Conservation (phyloP, 2,329 filamentous ascomycete species). For the Chlorencoelia australis region DNA sequence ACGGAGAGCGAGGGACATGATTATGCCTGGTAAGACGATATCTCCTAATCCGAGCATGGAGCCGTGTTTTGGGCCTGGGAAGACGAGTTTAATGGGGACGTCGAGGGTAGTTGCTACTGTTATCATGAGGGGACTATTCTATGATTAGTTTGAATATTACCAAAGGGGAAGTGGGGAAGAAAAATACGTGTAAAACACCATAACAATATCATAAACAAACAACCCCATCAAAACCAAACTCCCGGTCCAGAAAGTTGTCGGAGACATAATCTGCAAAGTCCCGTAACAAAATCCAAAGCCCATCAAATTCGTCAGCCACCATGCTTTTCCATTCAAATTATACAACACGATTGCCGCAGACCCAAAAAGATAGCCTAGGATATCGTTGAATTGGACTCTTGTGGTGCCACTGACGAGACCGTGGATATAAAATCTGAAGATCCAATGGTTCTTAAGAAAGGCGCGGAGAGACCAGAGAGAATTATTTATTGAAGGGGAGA, state of each 20-base stretch:
- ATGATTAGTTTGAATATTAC: neutral
- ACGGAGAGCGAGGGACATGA: constrained; percentile 79
- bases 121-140: constrained; percentile 61
- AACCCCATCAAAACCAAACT: constrained; percentile 67
- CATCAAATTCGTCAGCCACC: constrained; percentile 66
- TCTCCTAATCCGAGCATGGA: constrained; percentile 92
- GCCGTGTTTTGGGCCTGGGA: constrained; percentile 52
- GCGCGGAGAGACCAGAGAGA: constrained; percentile 42
- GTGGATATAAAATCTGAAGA: constrained; percentile 23
- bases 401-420: constrained; percentile 14
- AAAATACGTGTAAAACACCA: constrained; percentile 65
- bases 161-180: neutral
- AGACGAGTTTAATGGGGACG: constrained; percentile 85
- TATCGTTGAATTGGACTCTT: constrained; percentile 19
- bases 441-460: constrained; percentile 42
- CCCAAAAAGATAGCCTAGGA: constrained; percentile 22
- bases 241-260: constrained; percentile 77
- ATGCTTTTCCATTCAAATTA: constrained; percentile 21
- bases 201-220: constrained; percentile 92
- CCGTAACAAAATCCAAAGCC: constrained; percentile 82
- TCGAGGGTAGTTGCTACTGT: constrained; percentile 83
- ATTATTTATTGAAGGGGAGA: constrained; percentile 20
- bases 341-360: constrained; percentile 20
- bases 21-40: constrained; percentile 83
- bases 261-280: constrained; percentile 73